These are phyloP conservation scores for Rhynchosporium graminicola DNA, from an alignment of 2,329 filamentous ascomycete species.

Conservation along the genomic window DNA sequence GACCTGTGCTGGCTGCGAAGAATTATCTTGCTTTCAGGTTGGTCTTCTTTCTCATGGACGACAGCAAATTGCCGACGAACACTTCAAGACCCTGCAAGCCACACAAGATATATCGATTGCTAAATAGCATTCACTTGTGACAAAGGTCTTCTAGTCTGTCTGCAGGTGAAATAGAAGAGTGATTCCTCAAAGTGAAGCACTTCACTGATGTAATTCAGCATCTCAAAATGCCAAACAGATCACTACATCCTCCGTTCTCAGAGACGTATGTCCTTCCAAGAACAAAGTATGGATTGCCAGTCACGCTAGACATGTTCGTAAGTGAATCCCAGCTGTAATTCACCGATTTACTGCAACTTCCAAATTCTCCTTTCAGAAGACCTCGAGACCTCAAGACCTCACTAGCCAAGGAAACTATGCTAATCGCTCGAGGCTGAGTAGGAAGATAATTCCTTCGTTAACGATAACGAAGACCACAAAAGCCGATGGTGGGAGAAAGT, in stretches of 20 bases:
- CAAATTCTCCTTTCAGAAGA: background rate
- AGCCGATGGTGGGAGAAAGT: conserved; percentile 3
- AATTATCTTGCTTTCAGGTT: background rate
- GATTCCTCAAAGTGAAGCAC: background rate
- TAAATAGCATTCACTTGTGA: background rate
- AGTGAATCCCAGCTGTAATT: background rate
- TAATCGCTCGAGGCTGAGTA: background rate
- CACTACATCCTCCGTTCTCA: conserved; percentile 18
- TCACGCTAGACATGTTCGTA: conserved; percentile 21
- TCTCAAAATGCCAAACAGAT: conserved; percentile 12
- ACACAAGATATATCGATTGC: background rate
- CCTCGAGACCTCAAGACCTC: background rate
- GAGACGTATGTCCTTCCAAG: conserved; percentile 17
- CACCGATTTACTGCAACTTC: too few relatives aligned
- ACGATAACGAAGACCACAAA: background rate
- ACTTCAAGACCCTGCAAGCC: background rate
- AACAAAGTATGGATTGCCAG: conserved; percentile 20
- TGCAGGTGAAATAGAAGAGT: background rate
- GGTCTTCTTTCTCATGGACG: background rate
- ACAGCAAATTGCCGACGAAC: background rate
- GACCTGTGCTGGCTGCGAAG: background rate
- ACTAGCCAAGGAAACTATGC: background rate
- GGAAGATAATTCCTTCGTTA: conserved; percentile 11
- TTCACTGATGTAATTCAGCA: background rate
- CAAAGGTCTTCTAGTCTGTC: background rate